Conservation (phyloP, 768 basidiomycete genomes). For the Naganishia randhawae region DNA sequence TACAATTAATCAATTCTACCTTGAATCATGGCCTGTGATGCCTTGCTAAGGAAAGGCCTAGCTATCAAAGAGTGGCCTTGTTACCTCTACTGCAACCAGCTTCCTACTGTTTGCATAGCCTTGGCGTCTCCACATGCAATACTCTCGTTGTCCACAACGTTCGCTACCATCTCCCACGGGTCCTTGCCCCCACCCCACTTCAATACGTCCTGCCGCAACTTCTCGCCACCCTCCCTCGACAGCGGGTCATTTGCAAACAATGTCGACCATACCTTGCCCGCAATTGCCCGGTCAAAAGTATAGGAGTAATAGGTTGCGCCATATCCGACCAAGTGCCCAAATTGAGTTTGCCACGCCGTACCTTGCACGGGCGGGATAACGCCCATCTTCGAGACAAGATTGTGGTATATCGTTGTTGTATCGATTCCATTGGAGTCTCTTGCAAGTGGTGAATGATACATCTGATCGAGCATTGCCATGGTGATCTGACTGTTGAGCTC, state of each 20-base stretch:
- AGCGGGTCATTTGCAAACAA: constrained; percentile 70
- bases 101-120: constrained; percentile 85
- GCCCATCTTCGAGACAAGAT: constrained; percentile 58
- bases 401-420: constrained; percentile 66
- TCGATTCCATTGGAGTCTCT: constrained; percentile 60
- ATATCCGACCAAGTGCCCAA: constrained; percentile 91
- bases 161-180: constrained; percentile 87
- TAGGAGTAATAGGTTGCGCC: constrained; percentile 98
- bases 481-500: constrained; percentile 89
- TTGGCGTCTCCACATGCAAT: constrained; percentile 68
- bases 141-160: constrained; percentile 56
- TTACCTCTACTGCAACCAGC: constrained; percentile 57
- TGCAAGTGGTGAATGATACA: constrained; percentile 70
- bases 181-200: constrained; percentile 82
- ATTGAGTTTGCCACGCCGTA: constrained; percentile 92
- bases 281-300: constrained; percentile 91
- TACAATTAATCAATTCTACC: not conserved
- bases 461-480: constrained; percentile 81
- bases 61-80: not conserved
- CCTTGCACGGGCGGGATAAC: constrained; percentile 77
- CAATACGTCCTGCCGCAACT: constrained; percentile 70
- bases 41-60: not conserved
- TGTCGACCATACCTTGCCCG: constrained; percentile 78
- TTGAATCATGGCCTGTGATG: not conserved
- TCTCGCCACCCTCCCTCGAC: constrained; percentile 70